phyloP scores from a whole-genome alignment of 2,329 filamentous ascomycete species.

The Cladosporium velox region DNA sequence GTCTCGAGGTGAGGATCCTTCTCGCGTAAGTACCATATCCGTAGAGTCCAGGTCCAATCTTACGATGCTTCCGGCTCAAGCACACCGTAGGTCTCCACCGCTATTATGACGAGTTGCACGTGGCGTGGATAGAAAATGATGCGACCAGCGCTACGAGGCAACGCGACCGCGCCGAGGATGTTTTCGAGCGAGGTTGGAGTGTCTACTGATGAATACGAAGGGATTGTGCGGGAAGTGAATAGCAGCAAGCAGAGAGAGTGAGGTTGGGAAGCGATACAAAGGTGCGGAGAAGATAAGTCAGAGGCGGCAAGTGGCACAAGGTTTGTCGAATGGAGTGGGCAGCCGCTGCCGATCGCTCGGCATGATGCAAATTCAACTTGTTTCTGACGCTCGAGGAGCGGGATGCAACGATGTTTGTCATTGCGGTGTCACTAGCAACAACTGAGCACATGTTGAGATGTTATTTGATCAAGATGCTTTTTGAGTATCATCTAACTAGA shows the following conservation, averaged over 20 bases:
- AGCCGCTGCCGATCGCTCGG: constrained; percentile 14
- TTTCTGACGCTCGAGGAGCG: background rate
- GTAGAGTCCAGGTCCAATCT: constrained; percentile 24
- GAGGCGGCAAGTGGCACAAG: background rate
- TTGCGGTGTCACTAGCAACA: background rate
- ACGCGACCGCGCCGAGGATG: background rate
- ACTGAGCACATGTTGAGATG: background rate
- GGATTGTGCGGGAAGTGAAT: background rate
- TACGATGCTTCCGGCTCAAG: constrained; percentile 25
- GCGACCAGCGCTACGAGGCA: background rate
- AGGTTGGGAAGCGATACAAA: constrained; percentile 1
- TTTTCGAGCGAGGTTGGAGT: background rate
- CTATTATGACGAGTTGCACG: background rate
- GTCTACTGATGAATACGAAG: background rate
- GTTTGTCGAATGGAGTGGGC: constrained; percentile 12
- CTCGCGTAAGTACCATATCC: constrained; percentile 60
- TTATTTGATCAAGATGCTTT: background rate
- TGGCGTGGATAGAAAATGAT: background rate
- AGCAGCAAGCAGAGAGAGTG: background rate
- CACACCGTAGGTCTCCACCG: constrained; percentile 17
- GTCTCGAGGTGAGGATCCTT: constrained; percentile 57
- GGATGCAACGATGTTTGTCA: background rate
- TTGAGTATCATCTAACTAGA: background rate
- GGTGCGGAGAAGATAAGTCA: constrained; percentile 3
- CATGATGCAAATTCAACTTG: constrained; percentile 9